These are phyloP conservation scores for Naganishia cerealis DNA, from an alignment of 1,284 basidiomycete genomes.

Conservation along the genomic window DNA sequence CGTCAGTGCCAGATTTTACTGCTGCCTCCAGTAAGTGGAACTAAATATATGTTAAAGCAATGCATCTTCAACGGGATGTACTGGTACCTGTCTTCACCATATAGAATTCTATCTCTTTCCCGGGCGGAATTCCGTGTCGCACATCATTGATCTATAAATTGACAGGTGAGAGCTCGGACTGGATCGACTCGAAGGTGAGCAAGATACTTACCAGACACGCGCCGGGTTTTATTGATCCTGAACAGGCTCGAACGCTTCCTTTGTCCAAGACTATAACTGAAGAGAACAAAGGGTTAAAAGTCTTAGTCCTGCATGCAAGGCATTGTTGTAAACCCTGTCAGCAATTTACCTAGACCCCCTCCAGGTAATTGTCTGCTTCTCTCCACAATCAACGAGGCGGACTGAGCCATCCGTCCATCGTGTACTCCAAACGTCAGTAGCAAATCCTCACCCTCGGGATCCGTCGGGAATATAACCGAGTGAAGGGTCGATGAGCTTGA, in stretches of 20 bases:
- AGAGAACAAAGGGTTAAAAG: neutral
- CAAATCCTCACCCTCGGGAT: neutral
- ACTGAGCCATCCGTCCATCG: slow-evolving; percentile 12
- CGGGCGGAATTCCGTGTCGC: neutral
- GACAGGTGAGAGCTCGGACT: neutral
- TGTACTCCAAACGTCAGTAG: slow-evolving; percentile 6
- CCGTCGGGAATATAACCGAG: slow-evolving; percentile 3
- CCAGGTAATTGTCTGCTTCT: slow-evolving; percentile 16
- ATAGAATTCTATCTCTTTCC: slow-evolving; percentile 5
- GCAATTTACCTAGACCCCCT: slow-evolving; percentile 20
- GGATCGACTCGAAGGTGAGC: neutral
- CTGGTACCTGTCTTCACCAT: slow-evolving; percentile 41
- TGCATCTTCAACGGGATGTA: slow-evolving; percentile 51
- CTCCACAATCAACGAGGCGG: slow-evolving; percentile 20
- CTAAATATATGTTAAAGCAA: slow-evolving; percentile 52
- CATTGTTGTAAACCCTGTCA: neutral
- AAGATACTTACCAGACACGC: slow-evolving; percentile 19
- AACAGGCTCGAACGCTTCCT: neutral
- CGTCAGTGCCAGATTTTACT: neutral
- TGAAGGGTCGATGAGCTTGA: slow-evolving; percentile 12
- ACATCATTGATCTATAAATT: slow-evolving; percentile 3
- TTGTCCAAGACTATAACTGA: slow-evolving; percentile 13
- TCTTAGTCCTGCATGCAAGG: no score
- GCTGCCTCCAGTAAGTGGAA: neutral
- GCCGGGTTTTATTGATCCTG: neutral